phyloP scores from a whole-genome alignment of 345 rosid genomes.

The Orychophragmus violaceus region DNA sequence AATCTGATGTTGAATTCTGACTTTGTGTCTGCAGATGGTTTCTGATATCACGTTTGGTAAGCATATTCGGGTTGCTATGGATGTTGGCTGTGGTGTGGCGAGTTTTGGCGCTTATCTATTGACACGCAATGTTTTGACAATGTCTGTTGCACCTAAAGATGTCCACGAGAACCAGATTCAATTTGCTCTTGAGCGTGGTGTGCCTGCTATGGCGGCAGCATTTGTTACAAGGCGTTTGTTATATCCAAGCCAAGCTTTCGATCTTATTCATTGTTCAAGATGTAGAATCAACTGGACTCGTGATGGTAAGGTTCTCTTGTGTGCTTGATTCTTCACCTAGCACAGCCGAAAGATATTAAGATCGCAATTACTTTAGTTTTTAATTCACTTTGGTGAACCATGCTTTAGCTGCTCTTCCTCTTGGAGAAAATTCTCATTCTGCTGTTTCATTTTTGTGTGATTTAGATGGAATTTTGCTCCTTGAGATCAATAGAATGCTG shows the following conservation, averaged over 20 bases:
- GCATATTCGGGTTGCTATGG: slow-evolving; percentile 67
- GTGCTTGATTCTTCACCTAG: slow-evolving; percentile 17
- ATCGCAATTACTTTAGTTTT: not conserved
- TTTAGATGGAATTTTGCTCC: slow-evolving; percentile 91
- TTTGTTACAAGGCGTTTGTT: slow-evolving; percentile 77
- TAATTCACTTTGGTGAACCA: not conserved
- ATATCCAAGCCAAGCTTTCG: slow-evolving; percentile 96
- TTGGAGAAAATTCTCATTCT: slow-evolving; percentile 2
- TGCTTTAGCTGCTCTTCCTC: not conserved
- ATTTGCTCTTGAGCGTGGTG: slow-evolving; percentile 99
- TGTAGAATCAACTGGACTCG: slow-evolving; percentile 99
- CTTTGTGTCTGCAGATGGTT: slow-evolving; percentile 56
- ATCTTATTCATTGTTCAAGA: slow-evolving; percentile 94
- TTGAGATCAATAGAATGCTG: slow-evolving; percentile 96
- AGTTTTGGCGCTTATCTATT: slow-evolving; percentile 97
- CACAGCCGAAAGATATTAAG: not conserved
- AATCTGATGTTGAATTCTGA: slow-evolving; percentile 15
- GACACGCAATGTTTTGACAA: slow-evolving; percentile 61
- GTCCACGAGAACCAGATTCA: slow-evolving; percentile 99
- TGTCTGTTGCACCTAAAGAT: slow-evolving; percentile 98
- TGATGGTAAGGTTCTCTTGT: slow-evolving; percentile 54
- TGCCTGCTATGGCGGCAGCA: slow-evolving; percentile 99
- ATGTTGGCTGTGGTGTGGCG: slow-evolving; percentile 98
- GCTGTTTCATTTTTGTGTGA: not conserved
- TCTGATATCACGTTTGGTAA: slow-evolving; percentile 75